These are phyloP conservation scores for Ogataea philodendri DNA, from an alignment of 805 yeast genomes.

Conservation along the genomic window DNA sequence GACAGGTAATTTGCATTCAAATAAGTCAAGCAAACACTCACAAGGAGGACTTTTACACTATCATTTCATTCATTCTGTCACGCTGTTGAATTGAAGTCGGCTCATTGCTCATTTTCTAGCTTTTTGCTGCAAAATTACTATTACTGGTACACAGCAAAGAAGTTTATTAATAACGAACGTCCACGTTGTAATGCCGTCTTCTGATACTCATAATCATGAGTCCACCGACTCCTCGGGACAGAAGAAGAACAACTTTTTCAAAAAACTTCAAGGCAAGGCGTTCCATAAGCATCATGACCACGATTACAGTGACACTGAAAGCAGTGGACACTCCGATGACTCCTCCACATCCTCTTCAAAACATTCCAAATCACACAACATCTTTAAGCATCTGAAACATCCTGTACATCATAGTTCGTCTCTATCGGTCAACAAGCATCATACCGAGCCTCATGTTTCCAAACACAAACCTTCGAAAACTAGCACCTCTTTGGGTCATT, in stretches of 20 bases:
- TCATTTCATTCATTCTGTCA: too few relatives aligned
- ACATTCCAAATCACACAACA: conserved; percentile 11
- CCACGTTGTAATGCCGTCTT: conserved; percentile 14
- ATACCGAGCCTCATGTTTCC: conserved; percentile 1
- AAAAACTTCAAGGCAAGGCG: conserved; percentile 17
- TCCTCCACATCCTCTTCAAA: too few relatives aligned
- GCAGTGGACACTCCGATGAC: conserved; percentile 1
- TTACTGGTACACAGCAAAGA: too few relatives aligned
- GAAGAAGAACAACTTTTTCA: conserved; percentile 16
- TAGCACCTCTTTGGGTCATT: conserved; percentile 13
- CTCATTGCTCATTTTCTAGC: too few relatives aligned
- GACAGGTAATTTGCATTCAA: too few relatives aligned
- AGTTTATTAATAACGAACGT: too few relatives aligned
- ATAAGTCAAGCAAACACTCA: too few relatives aligned
- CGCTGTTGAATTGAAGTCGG: too few relatives aligned
- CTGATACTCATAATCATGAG: conserved; percentile 4
- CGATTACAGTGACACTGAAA: not conserved
- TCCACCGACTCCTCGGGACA: conserved; percentile 9
- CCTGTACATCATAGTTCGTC: conserved; percentile 1
- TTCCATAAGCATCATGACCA: conserved; percentile 13
- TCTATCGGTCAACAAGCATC: not conserved
- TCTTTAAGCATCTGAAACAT: conserved; percentile 15
- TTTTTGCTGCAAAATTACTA: too few relatives aligned
- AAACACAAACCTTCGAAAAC: conserved; percentile 9
- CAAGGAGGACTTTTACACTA: too few relatives aligned